phyloP scores from a whole-genome alignment of 2,329 filamentous ascomycete genomes.

The Parastagonospora nodorum region DNA sequence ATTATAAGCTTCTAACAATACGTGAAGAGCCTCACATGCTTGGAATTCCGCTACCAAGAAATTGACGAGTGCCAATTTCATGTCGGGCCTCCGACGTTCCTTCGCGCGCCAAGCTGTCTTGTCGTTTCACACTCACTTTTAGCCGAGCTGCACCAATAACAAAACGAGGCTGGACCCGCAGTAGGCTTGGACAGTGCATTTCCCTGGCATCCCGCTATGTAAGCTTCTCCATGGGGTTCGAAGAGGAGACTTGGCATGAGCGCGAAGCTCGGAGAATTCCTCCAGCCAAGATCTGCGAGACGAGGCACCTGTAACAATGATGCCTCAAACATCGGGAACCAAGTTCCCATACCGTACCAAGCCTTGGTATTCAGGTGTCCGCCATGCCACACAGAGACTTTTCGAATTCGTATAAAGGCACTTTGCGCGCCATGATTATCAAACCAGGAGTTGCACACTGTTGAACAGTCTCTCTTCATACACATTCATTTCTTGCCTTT shows the following conservation, averaged over 20 bases:
- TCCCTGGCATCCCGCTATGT: too few species aligned
- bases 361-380: constrained; percentile 22
- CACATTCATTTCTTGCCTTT: constrained; percentile 15
- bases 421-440: background rate
- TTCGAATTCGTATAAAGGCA: constrained; percentile 5
- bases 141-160: too few species aligned
- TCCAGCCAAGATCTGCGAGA: constrained; percentile 20
- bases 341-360: constrained; percentile 20
- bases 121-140: background rate
- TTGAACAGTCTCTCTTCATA: constrained; percentile 31
- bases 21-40: too few species aligned
- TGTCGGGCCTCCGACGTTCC: too few species aligned
- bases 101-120: background rate
- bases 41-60: too few species aligned
- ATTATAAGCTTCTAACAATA: too few species aligned
- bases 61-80: too few species aligned
- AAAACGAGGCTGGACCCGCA: too few species aligned
- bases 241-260: background rate
- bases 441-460: constrained; percentile 21
- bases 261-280: background rate
- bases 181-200: too few species aligned
- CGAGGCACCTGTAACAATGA: constrained; percentile 15
- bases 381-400: background rate
- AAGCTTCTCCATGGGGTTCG: background rate
- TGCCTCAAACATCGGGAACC: constrained; percentile 22